Evolutionary conservation across 768 basidiomycete genomes (phyloP), one percentile per base, ranked within the genome.

Genomic region (Kwoniella heveanensis): DNA sequence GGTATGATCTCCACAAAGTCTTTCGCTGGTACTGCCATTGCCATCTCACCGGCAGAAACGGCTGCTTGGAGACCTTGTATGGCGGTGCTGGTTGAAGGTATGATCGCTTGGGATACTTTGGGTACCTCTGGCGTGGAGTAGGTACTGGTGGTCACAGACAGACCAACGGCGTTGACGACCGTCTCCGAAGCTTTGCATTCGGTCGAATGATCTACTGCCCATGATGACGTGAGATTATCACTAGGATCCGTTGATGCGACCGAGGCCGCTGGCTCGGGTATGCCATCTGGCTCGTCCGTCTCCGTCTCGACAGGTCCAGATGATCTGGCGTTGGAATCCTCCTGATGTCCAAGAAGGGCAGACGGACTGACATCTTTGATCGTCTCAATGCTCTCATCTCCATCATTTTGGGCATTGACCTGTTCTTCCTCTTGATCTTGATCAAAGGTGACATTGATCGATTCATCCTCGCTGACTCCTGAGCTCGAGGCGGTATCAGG

Each of bases 1-100:
- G 54, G 54, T 37, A 55, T 19, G 2, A 44, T 7, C 1, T 55
- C 54, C 32, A 55, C 26, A 39, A 44, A 44, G 39, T 44, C 39
- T 8, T 6, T 32, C 32, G 32, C 13, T 32, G 32, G 32, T 32
- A 32, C 13, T 13, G 13, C 5, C 32, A 5, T 5, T 32, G 32
- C 5, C 32, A n/a, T n/a, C n/a, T n/a, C n/a, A n/a, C n/a, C n/a
- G n/a, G n/a, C n/a, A n/a, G n/a, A n/a, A n/a, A n/a, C n/a, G n/a
- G n/a, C n/a, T n/a, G n/a, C 13, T 32, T 32, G 32, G 32, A 32
- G 32, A 32, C 32, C 13, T 32, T 32, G 5, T 32, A 5, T 5
- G 39, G 39, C 39, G 15, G 39, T 17, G 39, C n/a, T n/a, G n/a
- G n/a, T n/a, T n/a, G n/a, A n/a, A n/a, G n/a, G 3, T 4, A 44